Conservation (phyloP, 2,329 filamentous ascomycete species). For the Pochonia chlamydosporia region DNA sequence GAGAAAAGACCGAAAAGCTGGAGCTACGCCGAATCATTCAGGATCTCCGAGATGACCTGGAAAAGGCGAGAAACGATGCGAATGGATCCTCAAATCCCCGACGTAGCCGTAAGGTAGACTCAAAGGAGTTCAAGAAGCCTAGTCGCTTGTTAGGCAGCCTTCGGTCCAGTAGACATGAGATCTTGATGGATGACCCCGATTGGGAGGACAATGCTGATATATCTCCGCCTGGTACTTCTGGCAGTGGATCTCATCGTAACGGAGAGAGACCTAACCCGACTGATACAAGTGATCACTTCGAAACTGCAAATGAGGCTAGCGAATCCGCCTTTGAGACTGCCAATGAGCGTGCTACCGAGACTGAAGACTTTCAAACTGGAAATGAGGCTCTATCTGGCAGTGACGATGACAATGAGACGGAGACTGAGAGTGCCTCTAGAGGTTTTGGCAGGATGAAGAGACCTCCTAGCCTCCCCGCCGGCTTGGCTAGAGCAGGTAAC, state of each 20-base stretch:
- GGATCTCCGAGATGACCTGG: slow-evolving; percentile 88
- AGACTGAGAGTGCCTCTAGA: slow-evolving; percentile 65
- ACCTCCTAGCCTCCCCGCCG: slow-evolving; percentile 34
- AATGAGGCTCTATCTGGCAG: slow-evolving; percentile 70
- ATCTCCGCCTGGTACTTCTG: slow-evolving; percentile 19
- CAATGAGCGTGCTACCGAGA: slow-evolving; percentile 80
- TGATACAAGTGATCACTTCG: slow-evolving; percentile 64
- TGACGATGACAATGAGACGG: slow-evolving; percentile 82
- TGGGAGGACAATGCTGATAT: slow-evolving; percentile 74
- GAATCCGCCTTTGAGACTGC: slow-evolving; percentile 61
- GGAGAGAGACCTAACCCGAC: slow-evolving; percentile 19
- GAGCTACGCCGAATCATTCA: slow-evolving; percentile 93
- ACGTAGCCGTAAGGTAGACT: slow-evolving; percentile 57
- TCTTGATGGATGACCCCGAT: slow-evolving; percentile 72
- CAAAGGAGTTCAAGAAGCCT: slow-evolving; percentile 73
- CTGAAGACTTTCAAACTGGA: slow-evolving; percentile 93
- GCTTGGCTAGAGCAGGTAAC: slow-evolving; percentile 37
- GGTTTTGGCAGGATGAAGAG: slow-evolving; percentile 36
- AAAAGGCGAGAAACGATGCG: slow-evolving; percentile 56
- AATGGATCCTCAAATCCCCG: slow-evolving; percentile 41
- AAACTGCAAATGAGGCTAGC: slow-evolving; percentile 73
- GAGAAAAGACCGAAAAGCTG: slow-evolving; percentile 97
- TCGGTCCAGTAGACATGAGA: slow-evolving; percentile 69
- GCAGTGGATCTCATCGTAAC: slow-evolving; percentile 13
- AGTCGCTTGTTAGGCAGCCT: slow-evolving; percentile 69